A percentile compares a stretch with the other conserved stretches of the same genome.
Evolutionary conservation across 2,329 filamentous ascomycete genomes (phyloP).

Genomic region (Arthrobotrys megalospora): DNA sequence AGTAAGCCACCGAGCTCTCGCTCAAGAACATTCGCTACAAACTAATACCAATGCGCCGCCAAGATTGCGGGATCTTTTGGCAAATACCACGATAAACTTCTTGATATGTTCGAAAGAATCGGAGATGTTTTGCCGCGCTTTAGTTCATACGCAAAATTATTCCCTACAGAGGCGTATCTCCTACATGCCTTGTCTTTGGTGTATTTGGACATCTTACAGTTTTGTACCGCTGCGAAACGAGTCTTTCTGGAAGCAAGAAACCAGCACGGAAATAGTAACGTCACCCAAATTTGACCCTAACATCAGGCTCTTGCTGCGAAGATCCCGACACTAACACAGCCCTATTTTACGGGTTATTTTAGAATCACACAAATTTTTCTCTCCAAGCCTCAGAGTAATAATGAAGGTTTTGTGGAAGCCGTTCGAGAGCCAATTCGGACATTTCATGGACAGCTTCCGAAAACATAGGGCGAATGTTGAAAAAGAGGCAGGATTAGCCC

Average conservation of each 20-base stretch:
- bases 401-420: slow-evolving; percentile 62
- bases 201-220: slow-evolving; percentile 63
- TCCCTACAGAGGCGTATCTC: slow-evolving; percentile 62
- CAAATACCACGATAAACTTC: slow-evolving; percentile 64
- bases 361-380: neutral
- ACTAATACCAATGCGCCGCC: neutral
- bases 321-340: too few species aligned
- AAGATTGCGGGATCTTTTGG: slow-evolving; percentile 62
- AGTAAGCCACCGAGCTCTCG: slow-evolving; percentile 45
- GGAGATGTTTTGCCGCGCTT: slow-evolving; percentile 64
- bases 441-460: slow-evolving; percentile 53
- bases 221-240: slow-evolving; percentile 63
- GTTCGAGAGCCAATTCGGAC: slow-evolving; percentile 62
- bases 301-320: neutral
- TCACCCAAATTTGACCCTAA: neutral
- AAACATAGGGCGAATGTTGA: slow-evolving; percentile 61
- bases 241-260: slow-evolving; percentile 50
- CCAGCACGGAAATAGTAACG: slow-evolving; percentile 14
- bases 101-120: slow-evolving; percentile 64
- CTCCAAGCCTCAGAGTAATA: slow-evolving; percentile 2
- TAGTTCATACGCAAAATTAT: slow-evolving; percentile 62
- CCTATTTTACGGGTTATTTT: neutral
- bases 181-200: slow-evolving; percentile 62
- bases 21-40: too few species aligned
- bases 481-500: slow-evolving; percentile 58